A percentile compares a stretch with the other conserved stretches of the same genome.
These are phyloP conservation scores for Metarhizium anisopliae DNA, from an alignment of 2,329 filamentous ascomycete genomes.

Conservation along the genomic window DNA sequence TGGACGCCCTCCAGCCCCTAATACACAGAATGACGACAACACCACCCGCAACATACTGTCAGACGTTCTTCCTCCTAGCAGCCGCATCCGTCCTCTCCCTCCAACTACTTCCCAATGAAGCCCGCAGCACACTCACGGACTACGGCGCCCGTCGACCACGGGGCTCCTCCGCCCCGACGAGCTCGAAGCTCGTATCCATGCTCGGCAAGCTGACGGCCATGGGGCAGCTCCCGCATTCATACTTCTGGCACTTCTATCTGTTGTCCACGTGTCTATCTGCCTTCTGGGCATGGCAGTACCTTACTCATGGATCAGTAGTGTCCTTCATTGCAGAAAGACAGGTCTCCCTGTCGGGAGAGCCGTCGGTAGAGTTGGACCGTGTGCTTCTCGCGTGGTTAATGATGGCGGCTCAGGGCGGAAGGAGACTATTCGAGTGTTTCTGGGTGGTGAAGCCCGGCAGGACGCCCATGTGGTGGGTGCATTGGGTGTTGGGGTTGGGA, in stretches of 20 bases:
- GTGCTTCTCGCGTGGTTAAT: constrained; percentile 60
- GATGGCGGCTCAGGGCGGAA: constrained; percentile 64
- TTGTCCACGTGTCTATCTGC: constrained; percentile 58
- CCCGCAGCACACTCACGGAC: constrained; percentile 35
- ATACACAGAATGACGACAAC: background rate
- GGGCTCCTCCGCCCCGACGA: background rate
- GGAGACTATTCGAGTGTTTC: constrained; percentile 70
- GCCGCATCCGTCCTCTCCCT: constrained; percentile 31
- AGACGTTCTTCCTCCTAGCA: constrained; percentile 37
- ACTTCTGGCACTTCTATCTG: constrained; percentile 84
- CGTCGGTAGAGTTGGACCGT: constrained; percentile 48
- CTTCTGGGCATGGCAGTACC: constrained; percentile 65
- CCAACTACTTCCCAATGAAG: constrained; percentile 33
- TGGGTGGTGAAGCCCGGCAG: constrained; percentile 50
- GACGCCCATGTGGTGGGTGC: constrained; percentile 75
- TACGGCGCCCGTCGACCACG: constrained; percentile 38
- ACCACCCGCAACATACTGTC: constrained; percentile 29
- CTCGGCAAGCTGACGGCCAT: constrained; percentile 17
- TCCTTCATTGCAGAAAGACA: constrained; percentile 33
- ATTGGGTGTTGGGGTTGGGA: constrained; percentile 69
- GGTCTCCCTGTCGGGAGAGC: constrained; percentile 5
- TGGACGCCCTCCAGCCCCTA: background rate
- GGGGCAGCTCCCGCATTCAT: constrained; percentile 69
- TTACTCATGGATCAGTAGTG: constrained; percentile 45
- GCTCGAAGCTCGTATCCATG: background rate